Evolutionary conservation across 148 eudicot genomes (phyloP).

Genomic region (Cornus florida): DNA sequence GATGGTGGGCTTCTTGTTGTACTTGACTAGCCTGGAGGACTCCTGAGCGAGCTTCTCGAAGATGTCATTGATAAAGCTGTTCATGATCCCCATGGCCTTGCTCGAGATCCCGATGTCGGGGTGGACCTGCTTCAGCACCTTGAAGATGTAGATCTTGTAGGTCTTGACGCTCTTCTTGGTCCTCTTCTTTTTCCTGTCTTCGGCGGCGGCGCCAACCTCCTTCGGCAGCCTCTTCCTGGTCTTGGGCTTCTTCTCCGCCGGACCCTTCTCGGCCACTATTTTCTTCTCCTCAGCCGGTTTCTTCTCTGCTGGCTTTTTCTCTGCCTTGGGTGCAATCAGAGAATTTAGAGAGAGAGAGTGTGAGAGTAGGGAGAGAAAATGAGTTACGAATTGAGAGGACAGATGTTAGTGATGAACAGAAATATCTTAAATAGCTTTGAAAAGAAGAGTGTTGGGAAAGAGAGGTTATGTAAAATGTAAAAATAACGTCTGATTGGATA

Average conservation of each 20-base stretch:
- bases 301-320: constrained; percentile 29
- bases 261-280: constrained; percentile 25
- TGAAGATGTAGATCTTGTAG: constrained; percentile 51
- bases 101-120: constrained; percentile 47
- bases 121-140: constrained; percentile 50
- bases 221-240: constrained; percentile 33
- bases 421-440: too few species aligned
- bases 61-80: constrained; percentile 45
- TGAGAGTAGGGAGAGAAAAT: too few species aligned
- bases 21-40: constrained; percentile 32
- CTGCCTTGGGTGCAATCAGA: constrained; percentile 27
- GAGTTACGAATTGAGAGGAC: too few species aligned
- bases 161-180: constrained; percentile 40
- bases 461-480: too few species aligned
- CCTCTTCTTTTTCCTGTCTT: constrained; percentile 41
- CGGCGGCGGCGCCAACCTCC: constrained; percentile 24
- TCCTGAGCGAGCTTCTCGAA: constrained; percentile 52
- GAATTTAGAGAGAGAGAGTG: not conserved
- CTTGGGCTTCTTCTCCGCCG: constrained; percentile 39
- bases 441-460: too few species aligned
- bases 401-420: too few species aligned
- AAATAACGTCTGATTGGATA: too few species aligned
- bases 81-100: constrained; percentile 58
- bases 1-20: constrained; percentile 47
- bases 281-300: constrained; percentile 26